These are phyloP conservation scores for Hemileia vastatrix DNA, from an alignment of 1,284 basidiomycete species.

Conservation along the genomic window DNA sequence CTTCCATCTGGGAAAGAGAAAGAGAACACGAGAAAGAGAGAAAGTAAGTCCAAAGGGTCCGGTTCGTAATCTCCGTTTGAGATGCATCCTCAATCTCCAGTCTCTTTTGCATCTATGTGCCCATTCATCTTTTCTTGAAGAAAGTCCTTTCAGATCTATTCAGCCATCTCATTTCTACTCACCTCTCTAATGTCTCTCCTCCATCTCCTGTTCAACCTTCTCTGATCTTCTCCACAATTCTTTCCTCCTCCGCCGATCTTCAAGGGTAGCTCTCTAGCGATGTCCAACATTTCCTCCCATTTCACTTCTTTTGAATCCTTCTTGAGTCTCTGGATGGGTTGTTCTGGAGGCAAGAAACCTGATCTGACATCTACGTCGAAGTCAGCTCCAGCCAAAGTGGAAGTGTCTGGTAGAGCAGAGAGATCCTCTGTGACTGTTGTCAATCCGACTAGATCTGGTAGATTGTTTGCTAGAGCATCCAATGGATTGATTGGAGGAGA, in stretches of 20 bases:
- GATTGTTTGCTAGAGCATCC: neutral
- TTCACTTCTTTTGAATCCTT: constrained; percentile 52
- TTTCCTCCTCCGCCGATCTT: constrained; percentile 45
- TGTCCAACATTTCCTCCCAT: constrained; percentile 54
- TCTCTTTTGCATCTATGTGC: too few relatives aligned
- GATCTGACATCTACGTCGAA: constrained; percentile 87
- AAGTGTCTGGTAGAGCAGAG: constrained; percentile 31
- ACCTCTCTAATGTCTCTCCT: constrained; percentile 30
- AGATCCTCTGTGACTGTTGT: neutral
- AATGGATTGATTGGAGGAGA: neutral
- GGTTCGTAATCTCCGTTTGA: too few relatives aligned
- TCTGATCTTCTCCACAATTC: constrained; percentile 25
- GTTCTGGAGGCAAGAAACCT: constrained; percentile 79
- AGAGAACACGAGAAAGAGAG: too few relatives aligned
- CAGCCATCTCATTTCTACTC: too few relatives aligned
- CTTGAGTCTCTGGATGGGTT: constrained; percentile 57
- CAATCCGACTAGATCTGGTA: neutral
- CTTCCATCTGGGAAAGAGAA: too few relatives aligned
- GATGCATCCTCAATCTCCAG: too few relatives aligned
- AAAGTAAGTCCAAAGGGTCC: too few relatives aligned
- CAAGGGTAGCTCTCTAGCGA: neutral
- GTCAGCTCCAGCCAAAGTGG: constrained; percentile 70
- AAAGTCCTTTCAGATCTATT: too few relatives aligned
- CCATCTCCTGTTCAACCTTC: constrained; percentile 31
- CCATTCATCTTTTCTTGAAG: too few relatives aligned